These are phyloP conservation scores for Hydnomerulius pinastri DNA, from an alignment of 768 basidiomycete genomes.

Conservation along the genomic window DNA sequence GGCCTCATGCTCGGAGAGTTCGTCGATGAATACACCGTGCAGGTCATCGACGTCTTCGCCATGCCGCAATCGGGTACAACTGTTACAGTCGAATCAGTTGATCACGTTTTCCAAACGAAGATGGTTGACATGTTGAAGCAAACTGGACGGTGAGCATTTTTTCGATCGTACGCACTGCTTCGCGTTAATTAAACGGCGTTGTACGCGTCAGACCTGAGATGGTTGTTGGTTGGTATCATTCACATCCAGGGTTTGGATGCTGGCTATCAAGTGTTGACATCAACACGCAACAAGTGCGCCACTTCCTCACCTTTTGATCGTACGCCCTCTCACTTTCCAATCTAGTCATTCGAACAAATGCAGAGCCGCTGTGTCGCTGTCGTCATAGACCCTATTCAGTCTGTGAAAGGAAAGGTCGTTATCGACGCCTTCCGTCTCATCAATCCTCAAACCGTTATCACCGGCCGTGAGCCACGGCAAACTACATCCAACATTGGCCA, in stretches of 20 bases:
- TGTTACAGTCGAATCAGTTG: conserved; percentile 96
- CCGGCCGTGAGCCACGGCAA: conserved; percentile 93
- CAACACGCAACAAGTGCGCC: conserved; percentile 91
- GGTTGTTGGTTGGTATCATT: conserved; percentile 99
- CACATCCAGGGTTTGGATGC: conserved; percentile 99
- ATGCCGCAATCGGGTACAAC: conserved; percentile 99
- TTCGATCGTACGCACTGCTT: conserved; percentile 5
- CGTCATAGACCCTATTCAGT: conserved; percentile 98
- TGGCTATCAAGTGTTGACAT: conserved; percentile 99
- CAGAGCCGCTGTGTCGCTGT: conserved; percentile 94
- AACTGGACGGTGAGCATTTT: conserved; percentile 78
- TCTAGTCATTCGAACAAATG: conserved; percentile 93
- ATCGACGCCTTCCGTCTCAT: conserved; percentile 99
- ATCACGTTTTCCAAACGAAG: conserved; percentile 97
- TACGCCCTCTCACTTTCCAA: conserved; percentile 15
- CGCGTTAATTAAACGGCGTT: conserved; percentile 7
- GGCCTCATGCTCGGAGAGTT: conserved; percentile 97
- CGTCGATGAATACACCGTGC: conserved; percentile 95
- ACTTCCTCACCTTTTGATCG: not conserved
- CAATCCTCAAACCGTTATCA: conserved; percentile 84
- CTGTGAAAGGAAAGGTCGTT: conserved; percentile 97
- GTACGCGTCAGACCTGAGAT: conserved; percentile 74
- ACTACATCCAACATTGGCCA: conserved; percentile 98
- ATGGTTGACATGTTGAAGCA: conserved; percentile 99
- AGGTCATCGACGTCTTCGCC: conserved; percentile 96